Evolutionary conservation across 768 basidiomycete genomes (phyloP).

Genomic region (Boletus coccyginus): DNA sequence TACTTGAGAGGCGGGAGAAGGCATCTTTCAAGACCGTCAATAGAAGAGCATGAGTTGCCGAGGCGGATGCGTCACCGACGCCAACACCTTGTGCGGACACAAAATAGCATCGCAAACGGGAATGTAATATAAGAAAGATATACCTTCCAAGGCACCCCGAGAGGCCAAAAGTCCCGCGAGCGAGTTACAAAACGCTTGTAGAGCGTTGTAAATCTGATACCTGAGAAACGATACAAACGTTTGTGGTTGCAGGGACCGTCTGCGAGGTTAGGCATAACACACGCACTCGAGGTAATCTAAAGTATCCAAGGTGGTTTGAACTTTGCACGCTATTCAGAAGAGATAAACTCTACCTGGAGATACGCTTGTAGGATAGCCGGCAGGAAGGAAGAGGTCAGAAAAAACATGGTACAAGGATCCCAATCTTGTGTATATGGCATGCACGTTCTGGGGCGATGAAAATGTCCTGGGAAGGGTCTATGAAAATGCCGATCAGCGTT

Average conservation of each 20-base stretch:
- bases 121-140: neutral
- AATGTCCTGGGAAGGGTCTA: constrained; percentile 3
- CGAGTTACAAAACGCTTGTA: constrained; percentile 71
- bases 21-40: constrained; percentile 65
- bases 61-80: constrained; percentile 65
- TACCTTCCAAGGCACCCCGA: constrained; percentile 66
- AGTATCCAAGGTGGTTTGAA: neutral
- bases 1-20: constrained; percentile 62
- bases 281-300: constrained; percentile 56
- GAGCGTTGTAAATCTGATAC: constrained; percentile 62
- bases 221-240: constrained; percentile 31
- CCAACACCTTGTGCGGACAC: constrained; percentile 49
- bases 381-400: constrained; percentile 51
- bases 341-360: constrained; percentile 46
- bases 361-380: constrained; percentile 59
- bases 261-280: neutral
- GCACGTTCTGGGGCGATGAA: neutral
- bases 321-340: neutral
- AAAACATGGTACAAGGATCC: constrained; percentile 15
- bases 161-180: constrained; percentile 62
- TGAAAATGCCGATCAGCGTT: constrained; percentile 1
- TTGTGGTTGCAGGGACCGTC: neutral
- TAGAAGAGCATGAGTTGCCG: constrained; percentile 62
- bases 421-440: neutral
- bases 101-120: neutral